A percentile compares a stretch with the other conserved stretches of the same genome.
These are phyloP conservation scores for Gonapodya sp. DNA, from an alignment of 192 early-diverging fungal genomes.

Conservation along the genomic window DNA sequence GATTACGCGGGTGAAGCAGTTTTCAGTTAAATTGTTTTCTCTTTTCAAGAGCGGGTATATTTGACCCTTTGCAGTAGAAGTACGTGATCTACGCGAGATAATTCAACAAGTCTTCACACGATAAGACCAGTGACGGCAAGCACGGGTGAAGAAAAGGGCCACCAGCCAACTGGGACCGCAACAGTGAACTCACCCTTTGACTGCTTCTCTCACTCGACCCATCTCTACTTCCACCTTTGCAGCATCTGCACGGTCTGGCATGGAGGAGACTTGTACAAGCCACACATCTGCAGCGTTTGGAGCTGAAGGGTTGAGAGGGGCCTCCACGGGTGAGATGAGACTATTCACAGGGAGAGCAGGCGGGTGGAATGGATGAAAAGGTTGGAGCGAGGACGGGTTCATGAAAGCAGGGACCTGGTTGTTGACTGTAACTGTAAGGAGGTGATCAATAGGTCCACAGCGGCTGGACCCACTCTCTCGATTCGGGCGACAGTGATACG, in stretches of 20 bases:
- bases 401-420: not conserved
- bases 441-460: too few relatives aligned
- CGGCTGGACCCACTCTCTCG: not conserved
- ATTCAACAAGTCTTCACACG: not conserved
- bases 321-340: too few relatives aligned
- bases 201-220: not conserved
- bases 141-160: not conserved
- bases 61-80: not conserved
- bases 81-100: not conserved
- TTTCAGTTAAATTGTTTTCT: too few relatives aligned
- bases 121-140: not conserved
- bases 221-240: not conserved
- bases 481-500: not conserved
- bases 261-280: not conserved
- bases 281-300: not conserved
- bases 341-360: not conserved
- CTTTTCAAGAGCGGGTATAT: not conserved
- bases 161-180: not conserved
- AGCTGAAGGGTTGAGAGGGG: too few relatives aligned
- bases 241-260: not conserved
- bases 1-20: too few relatives aligned
- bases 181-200: not conserved
- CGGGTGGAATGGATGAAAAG: not conserved
- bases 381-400: not conserved
- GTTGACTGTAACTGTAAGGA: too few relatives aligned